Base-by-base conservation (phyloP, 2,329 filamentous ascomycete species). In the Fusarium torreyae region DNA sequence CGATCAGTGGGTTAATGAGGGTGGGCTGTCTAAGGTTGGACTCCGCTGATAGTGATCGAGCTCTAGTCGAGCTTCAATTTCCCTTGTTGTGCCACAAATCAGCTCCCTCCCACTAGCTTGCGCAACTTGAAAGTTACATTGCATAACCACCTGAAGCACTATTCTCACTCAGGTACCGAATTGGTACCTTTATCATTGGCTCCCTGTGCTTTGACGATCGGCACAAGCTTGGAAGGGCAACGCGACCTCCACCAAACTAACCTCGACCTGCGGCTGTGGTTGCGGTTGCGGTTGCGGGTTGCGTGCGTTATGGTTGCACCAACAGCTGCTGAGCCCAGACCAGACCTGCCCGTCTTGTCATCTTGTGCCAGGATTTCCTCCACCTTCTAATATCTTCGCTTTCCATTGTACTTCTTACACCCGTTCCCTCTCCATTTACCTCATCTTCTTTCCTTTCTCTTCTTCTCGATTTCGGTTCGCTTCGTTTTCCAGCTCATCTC, bases 351-450 rank as follows among this genome's bases (percentile, higher is more conserved):
- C 39, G 38, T 51, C 58, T 60, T 62, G 58, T 52, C 60, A 69
- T 49, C 56, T 50, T 61, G 52, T 70, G 66, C 66, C 66, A 70
- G 62, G 67, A 53, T 69, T 69, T 64, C 63, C 51, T 70, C 67
- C 63, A 70, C 61, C 43, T 54, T 52, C 40, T 42, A 65, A 65
- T 65, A 48, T 53, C 60, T 60, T 34, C 45, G 40, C 62, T 65
- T 53, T 46, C 40, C 20, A 14, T 42, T 42, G 22, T 42, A 38
- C 34, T 39, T 57, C 53, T 24, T 22, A 24, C 40, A 24, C 15
- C 40, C 14, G 33, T 45, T 39, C 34, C 26, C 22, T 57, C 38
- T 54, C n/a, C 20, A 36, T 51, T 58, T 65, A 60, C 57, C 59
- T 63, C 68, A 51, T 57, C 65, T 57, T 61, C 64, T 63, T 70